Base-by-base conservation (phyloP, 2,329 filamentous ascomycete genomes). In the Cladosporium cucumerinum region DNA sequence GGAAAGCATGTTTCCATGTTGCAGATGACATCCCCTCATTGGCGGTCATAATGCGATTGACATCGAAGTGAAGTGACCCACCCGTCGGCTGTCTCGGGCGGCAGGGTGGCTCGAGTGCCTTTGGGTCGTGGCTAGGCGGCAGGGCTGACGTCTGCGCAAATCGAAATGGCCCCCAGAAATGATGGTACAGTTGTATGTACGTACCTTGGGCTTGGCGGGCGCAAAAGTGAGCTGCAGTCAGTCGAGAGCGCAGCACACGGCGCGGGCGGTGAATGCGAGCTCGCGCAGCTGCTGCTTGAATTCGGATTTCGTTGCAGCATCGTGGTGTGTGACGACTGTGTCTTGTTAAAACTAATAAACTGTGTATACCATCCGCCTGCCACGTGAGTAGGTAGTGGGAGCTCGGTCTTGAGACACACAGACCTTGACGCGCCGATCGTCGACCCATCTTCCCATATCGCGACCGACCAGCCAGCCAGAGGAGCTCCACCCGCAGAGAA, bases 401-500 rank as follows among this genome's bases (percentile, higher is more conserved):
- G 39, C 39, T 21, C 39, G 39, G 39, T 21, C 39, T 10, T 46
- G 39, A 46, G 10, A 46, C 39, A 28, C 25, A 28, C 25, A 30
- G 51, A 54, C 30, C 51, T 54, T 54, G 26, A 30, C 51, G 51
- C 28, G 51, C 28, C 51, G 51, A 54, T 54, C 51, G 51, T 28
- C 51, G 51, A 30, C 51, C 28, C 51, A 54, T 54, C 51, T 30
- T 54, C 26, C 51, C 26, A n/a, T 54, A 54, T 54, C 51, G 51
- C 36, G 34, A 60, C 39, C 36, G 34, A 60, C 39, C 43, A 49
- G 48, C 36, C 36, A 48, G n/a, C 43, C 34, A 21, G 36, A 28
- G 58, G 36, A 61, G 58, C 59, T 61, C 21, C 59, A 61, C 46
- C 46, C 59, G 59, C 59, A 39, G 14, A 49, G 48, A 48, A 51